Conservation (phyloP, 352 stramenopile species). For the Thraustochytrium striatum region DNA sequence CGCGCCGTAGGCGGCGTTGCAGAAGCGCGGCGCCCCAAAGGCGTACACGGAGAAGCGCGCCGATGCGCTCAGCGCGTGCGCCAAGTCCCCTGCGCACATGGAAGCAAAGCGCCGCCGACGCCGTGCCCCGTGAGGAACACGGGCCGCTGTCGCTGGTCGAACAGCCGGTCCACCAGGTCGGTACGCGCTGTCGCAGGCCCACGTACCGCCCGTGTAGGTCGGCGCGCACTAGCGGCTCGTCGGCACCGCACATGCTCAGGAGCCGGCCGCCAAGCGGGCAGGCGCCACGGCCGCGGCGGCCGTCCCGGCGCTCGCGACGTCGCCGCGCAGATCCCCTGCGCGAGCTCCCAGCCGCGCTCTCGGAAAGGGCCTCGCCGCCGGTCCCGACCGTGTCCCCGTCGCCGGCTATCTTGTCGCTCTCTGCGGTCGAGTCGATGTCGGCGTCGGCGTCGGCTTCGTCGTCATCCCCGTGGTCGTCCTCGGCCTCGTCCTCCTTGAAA, state of each 20-base stretch:
- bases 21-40: conserved; percentile 17
- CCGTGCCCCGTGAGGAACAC: conserved; percentile 26
- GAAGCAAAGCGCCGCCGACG: conserved; percentile 4
- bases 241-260: no score
- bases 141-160: neutral
- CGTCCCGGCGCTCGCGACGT: no score
- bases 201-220: conserved; percentile 9
- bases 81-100: conserved; percentile 25
- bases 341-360: no score
- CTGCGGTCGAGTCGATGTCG: no score
- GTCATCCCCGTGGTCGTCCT: neutral
- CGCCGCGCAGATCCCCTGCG: no score
- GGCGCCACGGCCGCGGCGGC: no score
- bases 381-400: no score
- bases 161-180: conserved; percentile 1
- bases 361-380: no score
- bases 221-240: neutral
- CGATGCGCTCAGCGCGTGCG: neutral
- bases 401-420: no score
- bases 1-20: neutral
- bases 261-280: no score
- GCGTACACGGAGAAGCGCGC: neutral
- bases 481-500: neutral
- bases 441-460: no score
- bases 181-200: neutral